These are phyloP conservation scores for Hericium alpestre DNA, from an alignment of 768 basidiomycete genomes.

Conservation along the genomic window DNA sequence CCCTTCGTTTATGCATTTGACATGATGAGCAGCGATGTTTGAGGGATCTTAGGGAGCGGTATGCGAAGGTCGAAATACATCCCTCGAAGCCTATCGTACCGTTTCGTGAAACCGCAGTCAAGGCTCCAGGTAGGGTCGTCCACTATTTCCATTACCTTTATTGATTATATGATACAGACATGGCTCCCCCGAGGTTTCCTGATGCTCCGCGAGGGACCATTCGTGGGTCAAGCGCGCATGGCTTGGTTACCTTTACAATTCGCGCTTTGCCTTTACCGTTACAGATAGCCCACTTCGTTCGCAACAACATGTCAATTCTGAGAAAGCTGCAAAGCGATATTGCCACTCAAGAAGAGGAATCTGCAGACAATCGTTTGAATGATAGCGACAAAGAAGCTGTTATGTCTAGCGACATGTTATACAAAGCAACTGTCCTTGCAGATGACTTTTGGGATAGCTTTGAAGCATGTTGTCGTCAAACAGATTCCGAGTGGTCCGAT, in stretches of 20 bases:
- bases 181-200: conserved; percentile 71
- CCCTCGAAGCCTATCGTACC: conserved; percentile 94
- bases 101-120: conserved; percentile 90
- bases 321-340: conserved; percentile 44
- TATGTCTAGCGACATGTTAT: conserved; percentile 46
- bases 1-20: not conserved
- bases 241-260: conserved; percentile 71
- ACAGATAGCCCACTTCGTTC: conserved; percentile 64
- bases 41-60: conserved; percentile 91
- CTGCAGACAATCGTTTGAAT: conserved; percentile 16
- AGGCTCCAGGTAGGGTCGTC: conserved; percentile 46
- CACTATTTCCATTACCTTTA: not conserved
- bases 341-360: conserved; percentile 21
- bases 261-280: conserved; percentile 74
- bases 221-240: conserved; percentile 53
- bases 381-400: conserved; percentile 31
- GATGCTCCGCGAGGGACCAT: conserved; percentile 71
- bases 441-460: conserved; percentile 78
- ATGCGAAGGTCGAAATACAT: conserved; percentile 87
- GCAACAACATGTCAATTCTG: conserved; percentile 57
- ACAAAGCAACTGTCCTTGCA: conserved; percentile 52
- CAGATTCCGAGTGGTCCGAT: conserved; percentile 71
- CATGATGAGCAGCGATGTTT: conserved; percentile 62
- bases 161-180: conserved; percentile 43
- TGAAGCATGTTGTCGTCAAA: conserved; percentile 48